Base-by-base conservation (phyloP, 148 eudicot species). In the Chenopodium suecicum region DNA sequence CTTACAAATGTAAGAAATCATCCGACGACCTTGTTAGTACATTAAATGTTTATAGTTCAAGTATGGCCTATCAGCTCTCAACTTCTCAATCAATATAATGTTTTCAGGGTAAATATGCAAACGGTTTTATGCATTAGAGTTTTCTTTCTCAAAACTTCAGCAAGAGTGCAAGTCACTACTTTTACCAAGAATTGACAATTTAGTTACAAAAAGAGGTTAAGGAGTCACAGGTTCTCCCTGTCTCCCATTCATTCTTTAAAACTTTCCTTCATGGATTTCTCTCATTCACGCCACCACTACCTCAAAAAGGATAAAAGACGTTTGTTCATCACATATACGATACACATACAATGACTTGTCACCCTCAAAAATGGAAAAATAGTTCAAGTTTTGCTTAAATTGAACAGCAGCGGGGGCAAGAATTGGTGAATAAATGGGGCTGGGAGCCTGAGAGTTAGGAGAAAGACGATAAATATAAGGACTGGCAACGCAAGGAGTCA, bases 11-110 rank as follows among this genome's bases (percentile, higher is more conserved):
- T 65, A 78, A 78, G 60, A 27, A 31, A 67, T 78, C 73, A 48
- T 31, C 74, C 0, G 41, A 34, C 3, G 32, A 23, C 29, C 34
- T 56, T 9, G 16, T 52, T 4, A 20, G 17, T 22, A 67, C 80
- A 48, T 47, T 29, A 31, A 69, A 69, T 29, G 29, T 37, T 11
- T 17, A 58, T 41, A 56, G 56, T 70, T 58, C 68, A 62, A 64
- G n/a, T 77, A 41, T 27, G 22, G 13, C 34, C 2, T 22, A 73
- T 60, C 82, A 60, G 70, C 77, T 79, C 47, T 71, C 54, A 58
- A 16, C 29, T 27, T 27, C 29, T 27, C 29, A 27, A 54, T 79
- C 25, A n/a, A 34, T 12, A 19, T 8, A 32, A n/a, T 11, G 29
- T 48, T 48, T 46, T 47, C 29, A 70, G 22, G 17, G 50, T 48